Evolutionary conservation across 768 basidiomycete species (phyloP).

Genomic region (Mycena amicta): DNA sequence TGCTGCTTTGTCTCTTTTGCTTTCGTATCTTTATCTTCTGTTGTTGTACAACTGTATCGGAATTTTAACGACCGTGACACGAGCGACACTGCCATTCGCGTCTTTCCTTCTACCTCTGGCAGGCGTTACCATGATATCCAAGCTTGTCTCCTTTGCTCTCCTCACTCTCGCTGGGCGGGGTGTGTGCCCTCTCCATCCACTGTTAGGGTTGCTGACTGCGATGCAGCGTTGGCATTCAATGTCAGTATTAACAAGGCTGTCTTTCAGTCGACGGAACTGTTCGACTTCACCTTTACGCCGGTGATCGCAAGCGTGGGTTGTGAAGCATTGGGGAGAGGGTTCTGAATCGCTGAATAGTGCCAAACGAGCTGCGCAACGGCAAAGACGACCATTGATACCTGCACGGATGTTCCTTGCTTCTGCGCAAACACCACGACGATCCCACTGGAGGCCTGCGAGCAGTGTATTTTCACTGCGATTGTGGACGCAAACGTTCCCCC

Average conservation of each 20-base stretch:
- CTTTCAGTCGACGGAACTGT: slow-evolving; percentile 46
- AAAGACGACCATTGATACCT: slow-evolving; percentile 35
- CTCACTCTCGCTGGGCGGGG: slow-evolving; percentile 62
- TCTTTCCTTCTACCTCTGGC: slow-evolving; percentile 30
- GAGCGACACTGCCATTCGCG: slow-evolving; percentile 6
- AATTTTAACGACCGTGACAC: neutral
- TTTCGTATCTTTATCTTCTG: slow-evolving; percentile 9
- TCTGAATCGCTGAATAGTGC: slow-evolving; percentile 38
- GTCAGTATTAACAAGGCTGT: slow-evolving; percentile 44
- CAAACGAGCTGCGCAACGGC: slow-evolving; percentile 32
- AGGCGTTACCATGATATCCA: slow-evolving; percentile 35
- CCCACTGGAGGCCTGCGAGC: slow-evolving; percentile 56
- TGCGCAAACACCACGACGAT: slow-evolving; percentile 49
- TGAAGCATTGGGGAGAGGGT: neutral
- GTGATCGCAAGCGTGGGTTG: slow-evolving; percentile 32
- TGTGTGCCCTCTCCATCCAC: slow-evolving; percentile 25
- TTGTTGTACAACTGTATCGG: neutral
- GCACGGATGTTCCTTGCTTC: slow-evolving; percentile 55
- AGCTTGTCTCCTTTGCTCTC: slow-evolving; percentile 33
- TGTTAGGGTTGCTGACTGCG: neutral
- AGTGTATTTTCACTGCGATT: slow-evolving; percentile 65
- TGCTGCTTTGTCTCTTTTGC: slow-evolving; percentile 27
- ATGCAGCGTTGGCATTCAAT: slow-evolving; percentile 36
- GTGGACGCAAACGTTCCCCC: slow-evolving; percentile 50
- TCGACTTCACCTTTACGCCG: slow-evolving; percentile 40